Evolutionary conservation across 2,329 filamentous ascomycete genomes (phyloP), one percentile per base, ranked within the genome.

Genomic region (Apiospora koreana): DNA sequence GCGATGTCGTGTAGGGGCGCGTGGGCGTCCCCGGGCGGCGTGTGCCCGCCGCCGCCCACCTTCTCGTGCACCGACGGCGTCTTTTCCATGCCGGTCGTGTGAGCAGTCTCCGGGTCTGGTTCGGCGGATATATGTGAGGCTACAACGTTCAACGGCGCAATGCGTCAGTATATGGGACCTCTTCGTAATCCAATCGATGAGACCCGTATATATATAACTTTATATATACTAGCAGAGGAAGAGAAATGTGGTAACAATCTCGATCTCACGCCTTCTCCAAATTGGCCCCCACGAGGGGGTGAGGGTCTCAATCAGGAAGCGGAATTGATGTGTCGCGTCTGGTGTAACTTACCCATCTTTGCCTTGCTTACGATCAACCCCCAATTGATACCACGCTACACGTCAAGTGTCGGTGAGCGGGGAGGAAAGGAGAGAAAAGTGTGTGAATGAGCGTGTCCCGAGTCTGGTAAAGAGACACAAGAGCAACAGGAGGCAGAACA

Each of bases 1-100:
- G 71, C 72, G 35, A 75, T 74, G 70, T 79, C 73, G 50, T 74
- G 71, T 43, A 75, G 75, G 16, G 76, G 67, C 68, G 74, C 73
- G 68, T 77, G 76, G 28, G 65, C 38, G 28, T 69, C 70, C 28
- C 62, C 50, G 18, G 25, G 31, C 12, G 67, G 67, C 2, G 67
- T 69, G 23, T 38, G 50, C 25, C 46, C 25, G 38, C 41, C 67
- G 16, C 21, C 41, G 62, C 23, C 67, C 38, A 23, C 18, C 67
- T 69, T 45, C 38, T 69, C 67, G 23, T 68, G 18, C 21, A 23
- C 8, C 3, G 42, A 35, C 65, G 65, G 25, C 42, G 54, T 62
- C 21, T 62, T 62, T 3, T 62, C 54, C 54, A 38, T n/a, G n/a
- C n/a, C 31, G 18, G 31, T 38, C 54, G 54, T 41, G n/a, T 66